Conservation (phyloP, 2,329 filamentous ascomycete species). For the Rutstroemia sp. region DNA sequence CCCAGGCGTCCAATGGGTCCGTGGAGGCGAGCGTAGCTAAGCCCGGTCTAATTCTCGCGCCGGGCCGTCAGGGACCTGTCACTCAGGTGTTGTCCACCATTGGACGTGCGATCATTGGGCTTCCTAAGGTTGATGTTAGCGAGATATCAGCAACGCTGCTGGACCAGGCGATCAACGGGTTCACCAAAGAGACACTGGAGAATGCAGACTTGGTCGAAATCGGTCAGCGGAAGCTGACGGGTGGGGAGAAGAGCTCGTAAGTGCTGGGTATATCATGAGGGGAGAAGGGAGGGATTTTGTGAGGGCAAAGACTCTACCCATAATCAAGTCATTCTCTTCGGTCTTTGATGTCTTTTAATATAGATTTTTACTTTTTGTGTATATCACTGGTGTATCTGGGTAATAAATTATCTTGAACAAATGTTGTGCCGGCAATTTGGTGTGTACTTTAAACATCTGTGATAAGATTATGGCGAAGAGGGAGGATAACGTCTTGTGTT, state of each 20-base stretch:
- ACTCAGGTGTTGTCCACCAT: constrained; percentile 18
- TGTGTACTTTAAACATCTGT: too few species aligned
- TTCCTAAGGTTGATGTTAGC: constrained; percentile 31
- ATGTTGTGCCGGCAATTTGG: too few species aligned
- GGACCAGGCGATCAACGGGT: constrained; percentile 27
- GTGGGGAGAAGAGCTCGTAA: constrained; percentile 2
- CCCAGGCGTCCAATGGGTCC: constrained; percentile 31
- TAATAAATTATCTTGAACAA: too few species aligned
- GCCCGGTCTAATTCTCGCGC: constrained; percentile 35
- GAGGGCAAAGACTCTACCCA: too few species aligned
- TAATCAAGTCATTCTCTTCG: too few species aligned
- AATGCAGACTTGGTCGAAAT: background rate
- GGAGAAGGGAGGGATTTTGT: too few species aligned
- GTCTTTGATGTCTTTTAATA: too few species aligned
- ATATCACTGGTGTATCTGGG: too few species aligned
- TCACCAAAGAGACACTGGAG: background rate
- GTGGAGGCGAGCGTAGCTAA: constrained; percentile 36
- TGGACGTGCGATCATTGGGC: constrained; percentile 19
- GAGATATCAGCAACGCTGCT: constrained; percentile 38
- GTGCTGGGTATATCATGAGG: too few species aligned
- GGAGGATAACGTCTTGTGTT: background rate
- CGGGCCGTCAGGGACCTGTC: constrained; percentile 17
- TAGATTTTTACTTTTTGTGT: too few species aligned
- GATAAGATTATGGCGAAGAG: background rate
- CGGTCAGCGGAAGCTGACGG: constrained; percentile 14